Evolutionary conservation across 768 basidiomycete species (phyloP).

Genomic region (Agrocybe praecox): DNA sequence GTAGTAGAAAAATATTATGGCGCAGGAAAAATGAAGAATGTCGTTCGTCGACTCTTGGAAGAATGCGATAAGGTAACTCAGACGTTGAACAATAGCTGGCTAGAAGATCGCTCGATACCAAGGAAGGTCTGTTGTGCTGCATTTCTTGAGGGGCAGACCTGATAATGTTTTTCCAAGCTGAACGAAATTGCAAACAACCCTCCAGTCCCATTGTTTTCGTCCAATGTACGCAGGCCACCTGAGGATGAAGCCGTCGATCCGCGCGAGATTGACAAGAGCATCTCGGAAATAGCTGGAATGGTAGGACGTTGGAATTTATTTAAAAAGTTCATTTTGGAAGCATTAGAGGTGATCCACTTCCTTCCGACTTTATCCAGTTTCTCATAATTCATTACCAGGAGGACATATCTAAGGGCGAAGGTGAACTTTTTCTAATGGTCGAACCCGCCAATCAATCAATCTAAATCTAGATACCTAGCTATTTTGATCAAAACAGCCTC

Average conservation of each 20-base stretch:
- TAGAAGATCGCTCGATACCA: slow-evolving; percentile 84
- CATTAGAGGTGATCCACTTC: slow-evolving; percentile 65
- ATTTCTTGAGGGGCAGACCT: background rate
- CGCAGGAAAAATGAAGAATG: slow-evolving; percentile 78
- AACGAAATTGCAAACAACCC: slow-evolving; percentile 47
- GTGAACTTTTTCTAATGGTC: slow-evolving; percentile 5
- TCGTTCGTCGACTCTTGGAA: slow-evolving; percentile 72
- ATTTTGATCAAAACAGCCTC: slow-evolving; percentile 54
- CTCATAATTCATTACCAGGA: slow-evolving; percentile 9
- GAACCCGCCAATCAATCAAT: slow-evolving; percentile 2
- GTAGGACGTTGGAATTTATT: slow-evolving; percentile 92
- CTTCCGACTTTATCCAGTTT: too few relatives aligned
- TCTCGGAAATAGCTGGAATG: slow-evolving; percentile 91
- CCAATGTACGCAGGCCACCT: slow-evolving; percentile 30
- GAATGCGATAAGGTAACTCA: slow-evolving; percentile 88
- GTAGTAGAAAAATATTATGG: slow-evolving; percentile 99
- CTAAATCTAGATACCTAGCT: slow-evolving; percentile 5
- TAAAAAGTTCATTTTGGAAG: slow-evolving; percentile 80
- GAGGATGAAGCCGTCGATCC: slow-evolving; percentile 75
- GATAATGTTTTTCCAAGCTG: slow-evolving; percentile 34
- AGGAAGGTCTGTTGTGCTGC: slow-evolving; percentile 57
- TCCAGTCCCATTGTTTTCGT: slow-evolving; percentile 31
- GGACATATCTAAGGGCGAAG: slow-evolving; percentile 2
- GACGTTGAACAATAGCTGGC: slow-evolving; percentile 81
- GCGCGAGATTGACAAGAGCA: slow-evolving; percentile 86